Evolutionary conservation across 345 rosid genomes (phyloP), one percentile per base, ranked within the genome.

Genomic region (Citrus reticulata): DNA sequence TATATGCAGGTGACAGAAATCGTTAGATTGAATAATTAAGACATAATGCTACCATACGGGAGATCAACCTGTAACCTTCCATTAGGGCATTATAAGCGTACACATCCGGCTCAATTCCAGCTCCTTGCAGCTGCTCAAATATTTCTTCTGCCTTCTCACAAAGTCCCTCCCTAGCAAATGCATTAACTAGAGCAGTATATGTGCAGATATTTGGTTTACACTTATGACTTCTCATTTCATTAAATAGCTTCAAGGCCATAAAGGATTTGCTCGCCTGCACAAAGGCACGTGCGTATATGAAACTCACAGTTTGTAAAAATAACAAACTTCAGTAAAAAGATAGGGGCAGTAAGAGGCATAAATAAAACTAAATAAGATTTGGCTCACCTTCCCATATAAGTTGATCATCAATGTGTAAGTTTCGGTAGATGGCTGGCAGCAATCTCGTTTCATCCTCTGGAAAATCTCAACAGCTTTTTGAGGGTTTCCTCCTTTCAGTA

Each of bases 141-240:
- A 90, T 87, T 84, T 95, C 98, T 80, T 95, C 95, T 2, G 98
- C 98, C 85, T 92, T 95, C 83, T 95, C 95, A 67, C 98, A 95
- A 4, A 92, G 93, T 79, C 98, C 98, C 85, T 92, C 97, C 83
- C 98, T 90, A 75, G 98, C 98, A 86, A 93, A 95, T 70, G 97
- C 98, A 83, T 93, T 95, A 72, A 95, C 87, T 5, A 95, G 86
- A 40, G 88, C 95, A 20, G 98, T 93, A 74, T 90, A 95, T 16
- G 98, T 92, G 86, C 98, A 92, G 70, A 95, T 95, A 80, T 95
- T 92, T 3, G 93, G 97, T 82, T 87, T 95, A 81, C 91, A 88
- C 75, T 87, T 92, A 29, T 87, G 92, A 84, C 86, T 88, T 82
- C 86, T 88, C 98, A 95, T 95, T 86, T 95, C 98, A 66, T 89